Evolutionary conservation across 306 rosid genomes (phyloP).

Genomic region (Erythrophleum fordii): DNA sequence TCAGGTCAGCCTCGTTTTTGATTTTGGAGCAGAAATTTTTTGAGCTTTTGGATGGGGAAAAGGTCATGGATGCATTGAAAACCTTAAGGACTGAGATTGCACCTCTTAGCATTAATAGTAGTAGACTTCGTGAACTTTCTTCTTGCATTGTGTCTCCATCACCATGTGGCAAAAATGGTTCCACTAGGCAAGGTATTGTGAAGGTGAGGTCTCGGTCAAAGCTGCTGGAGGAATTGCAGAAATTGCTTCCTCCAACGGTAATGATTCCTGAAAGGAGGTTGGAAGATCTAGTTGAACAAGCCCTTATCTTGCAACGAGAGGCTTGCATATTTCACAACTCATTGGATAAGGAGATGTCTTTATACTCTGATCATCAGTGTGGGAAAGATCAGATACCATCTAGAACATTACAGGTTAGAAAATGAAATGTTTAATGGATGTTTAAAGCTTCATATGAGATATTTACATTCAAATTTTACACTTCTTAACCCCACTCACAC

Average conservation of each 20-base stretch:
- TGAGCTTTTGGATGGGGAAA: slow-evolving; percentile 73
- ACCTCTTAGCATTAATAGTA: slow-evolving; percentile 62
- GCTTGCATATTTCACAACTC: slow-evolving; percentile 93
- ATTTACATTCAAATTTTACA: slow-evolving; percentile 19
- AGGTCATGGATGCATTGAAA: slow-evolving; percentile 79
- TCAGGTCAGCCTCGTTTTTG: slow-evolving; percentile 75
- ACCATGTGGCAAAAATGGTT: slow-evolving; percentile 33
- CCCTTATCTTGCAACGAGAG: slow-evolving; percentile 88
- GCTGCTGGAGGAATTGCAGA: slow-evolving; percentile 87
- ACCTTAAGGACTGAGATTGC: slow-evolving; percentile 87
- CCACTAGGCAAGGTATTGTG: slow-evolving; percentile 45
- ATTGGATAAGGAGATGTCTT: slow-evolving; percentile 82
- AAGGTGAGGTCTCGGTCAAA: slow-evolving; percentile 68
- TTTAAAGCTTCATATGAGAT: slow-evolving; percentile 7
- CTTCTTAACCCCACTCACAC: not conserved
- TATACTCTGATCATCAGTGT: slow-evolving; percentile 89
- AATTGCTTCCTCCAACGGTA: slow-evolving; percentile 85
- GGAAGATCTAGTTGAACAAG: slow-evolving; percentile 95
- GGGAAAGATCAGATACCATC: slow-evolving; percentile 94
- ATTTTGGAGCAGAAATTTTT: slow-evolving; percentile 89
- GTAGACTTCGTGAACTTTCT: slow-evolving; percentile 83
- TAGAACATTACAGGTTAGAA: slow-evolving; percentile 84
- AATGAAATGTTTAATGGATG: slow-evolving; percentile 30
- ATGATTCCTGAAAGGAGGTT: slow-evolving; percentile 94
- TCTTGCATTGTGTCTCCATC: slow-evolving; percentile 73